Evolutionary conservation across 768 basidiomycete species (phyloP).

Genomic region (Tephrocybe sp.): DNA sequence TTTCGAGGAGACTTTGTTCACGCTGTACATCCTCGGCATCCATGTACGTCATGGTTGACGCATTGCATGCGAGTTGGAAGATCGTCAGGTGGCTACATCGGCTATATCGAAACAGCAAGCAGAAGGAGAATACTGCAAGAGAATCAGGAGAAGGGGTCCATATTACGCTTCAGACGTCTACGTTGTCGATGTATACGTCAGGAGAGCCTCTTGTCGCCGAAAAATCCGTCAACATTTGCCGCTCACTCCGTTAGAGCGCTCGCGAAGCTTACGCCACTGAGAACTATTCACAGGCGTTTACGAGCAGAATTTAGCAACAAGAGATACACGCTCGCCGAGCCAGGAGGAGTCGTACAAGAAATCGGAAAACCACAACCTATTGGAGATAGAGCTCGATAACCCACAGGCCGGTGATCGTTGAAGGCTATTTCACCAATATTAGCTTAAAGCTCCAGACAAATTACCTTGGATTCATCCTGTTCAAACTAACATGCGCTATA

Average conservation of each 20-base stretch:
- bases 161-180: not conserved
- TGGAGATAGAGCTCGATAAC: no score
- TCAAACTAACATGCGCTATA: no score
- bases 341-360: no score
- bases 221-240: not conserved
- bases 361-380: no score
- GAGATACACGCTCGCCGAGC: not conserved
- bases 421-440: no score
- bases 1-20: no score
- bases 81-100: not conserved
- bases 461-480: no score
- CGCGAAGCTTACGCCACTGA: slow-evolving; percentile 5
- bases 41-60: not conserved
- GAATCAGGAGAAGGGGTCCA: not conserved
- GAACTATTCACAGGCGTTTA: not conserved
- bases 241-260: not conserved
- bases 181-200: not conserved
- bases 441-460: no score
- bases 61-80: not conserved
- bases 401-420: no score
- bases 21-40: not conserved
- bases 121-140: not conserved
- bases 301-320: not conserved
- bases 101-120: not conserved
- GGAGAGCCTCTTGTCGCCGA: no score